Percentiles rank a stretch among this genome's conserved stretches.
phyloP scores from a whole-genome alignment of 1,139 yeast species.

The Yamadazyma diddensiae region DNA sequence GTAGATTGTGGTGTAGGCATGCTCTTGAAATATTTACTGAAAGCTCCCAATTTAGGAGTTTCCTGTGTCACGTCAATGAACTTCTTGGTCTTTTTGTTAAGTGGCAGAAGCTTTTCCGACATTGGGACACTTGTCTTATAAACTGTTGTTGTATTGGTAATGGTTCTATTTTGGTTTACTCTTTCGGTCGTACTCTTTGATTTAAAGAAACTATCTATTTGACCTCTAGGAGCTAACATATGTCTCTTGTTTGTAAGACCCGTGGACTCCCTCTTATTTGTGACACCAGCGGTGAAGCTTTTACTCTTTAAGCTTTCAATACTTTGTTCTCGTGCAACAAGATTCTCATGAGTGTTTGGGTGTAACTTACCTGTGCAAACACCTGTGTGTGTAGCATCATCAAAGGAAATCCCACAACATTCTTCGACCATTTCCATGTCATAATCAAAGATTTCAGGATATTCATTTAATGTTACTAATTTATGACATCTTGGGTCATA shows the following conservation, averaged over 20 bases:
- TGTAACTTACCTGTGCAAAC: conserved; percentile 67
- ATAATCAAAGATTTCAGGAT: conserved; percentile 39
- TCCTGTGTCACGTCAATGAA: conserved; percentile 10
- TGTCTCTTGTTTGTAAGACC: not conserved
- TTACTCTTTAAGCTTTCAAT: conserved; percentile 22
- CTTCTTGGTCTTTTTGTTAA: conserved; percentile 23
- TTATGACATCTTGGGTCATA: conserved; percentile 57
- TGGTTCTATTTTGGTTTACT: not conserved
- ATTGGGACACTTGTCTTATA: not conserved
- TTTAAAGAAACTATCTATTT: conserved; percentile 17
- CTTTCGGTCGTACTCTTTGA: not conserved
- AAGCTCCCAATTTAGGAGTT: conserved; percentile 8
- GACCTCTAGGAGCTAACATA: conserved; percentile 4
- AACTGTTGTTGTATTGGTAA: conserved; percentile 1
- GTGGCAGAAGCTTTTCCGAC: conserved; percentile 21
- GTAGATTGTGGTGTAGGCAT: conserved; percentile 10
- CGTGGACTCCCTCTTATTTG: not conserved
- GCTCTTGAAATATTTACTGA: conserved; percentile 15
- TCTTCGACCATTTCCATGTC: conserved; percentile 42
- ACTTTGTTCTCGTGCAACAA: conserved; percentile 46
- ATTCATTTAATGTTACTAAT: conserved; percentile 57
- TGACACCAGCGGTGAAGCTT: conserved; percentile 19
- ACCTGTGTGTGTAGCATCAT: conserved; percentile 44
- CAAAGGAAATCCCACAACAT: conserved; percentile 63
- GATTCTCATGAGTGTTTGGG: conserved; percentile 56